phyloP scores from a whole-genome alignment of 805 yeast genomes.

The Suhomyces faveliae region DNA sequence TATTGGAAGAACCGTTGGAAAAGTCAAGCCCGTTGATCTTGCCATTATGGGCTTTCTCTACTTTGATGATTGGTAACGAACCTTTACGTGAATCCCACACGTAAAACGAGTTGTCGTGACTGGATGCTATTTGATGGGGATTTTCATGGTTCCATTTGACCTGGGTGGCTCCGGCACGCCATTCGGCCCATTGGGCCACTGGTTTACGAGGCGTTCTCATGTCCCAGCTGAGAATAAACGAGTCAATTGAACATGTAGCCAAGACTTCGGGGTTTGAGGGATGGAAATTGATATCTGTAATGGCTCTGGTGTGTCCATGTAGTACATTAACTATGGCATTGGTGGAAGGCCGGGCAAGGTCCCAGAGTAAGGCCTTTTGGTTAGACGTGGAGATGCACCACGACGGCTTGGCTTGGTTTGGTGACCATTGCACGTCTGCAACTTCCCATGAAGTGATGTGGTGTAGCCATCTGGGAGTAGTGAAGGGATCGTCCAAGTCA shows the following conservation, averaged over 20 bases:
- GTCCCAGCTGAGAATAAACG: constrained; percentile 89
- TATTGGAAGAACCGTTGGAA: constrained; percentile 54
- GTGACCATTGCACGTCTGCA: constrained; percentile 98
- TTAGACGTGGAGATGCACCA: constrained; percentile 95
- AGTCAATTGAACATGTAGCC: constrained; percentile 92
- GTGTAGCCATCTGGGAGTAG: constrained; percentile 91
- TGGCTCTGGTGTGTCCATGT: constrained; percentile 90
- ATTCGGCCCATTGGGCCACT: constrained; percentile 79
- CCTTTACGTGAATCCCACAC: constrained; percentile 91
- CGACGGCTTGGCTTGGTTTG: constrained; percentile 75
- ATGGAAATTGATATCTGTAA: constrained; percentile 93
- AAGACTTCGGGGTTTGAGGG: constrained; percentile 80
- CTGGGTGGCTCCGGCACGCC: constrained; percentile 93
- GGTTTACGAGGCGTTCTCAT: constrained; percentile 77
- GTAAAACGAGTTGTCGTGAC: constrained; percentile 77
- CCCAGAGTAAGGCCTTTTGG: constrained; percentile 95
- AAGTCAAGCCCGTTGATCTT: constrained; percentile 90
- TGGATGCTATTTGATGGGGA: constrained; percentile 74
- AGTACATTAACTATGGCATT: constrained; percentile 81
- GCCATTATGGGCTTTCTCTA: constrained; percentile 71
- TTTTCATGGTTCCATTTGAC: constrained; percentile 88
- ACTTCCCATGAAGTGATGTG: constrained; percentile 97
- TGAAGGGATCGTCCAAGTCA: constrained; percentile 94
- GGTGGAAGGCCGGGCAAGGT: constrained; percentile 66
- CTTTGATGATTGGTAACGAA: constrained; percentile 64